Evolutionary conservation across 208 protist species (phyloP).

Genomic region (Crithidia bombi): DNA sequence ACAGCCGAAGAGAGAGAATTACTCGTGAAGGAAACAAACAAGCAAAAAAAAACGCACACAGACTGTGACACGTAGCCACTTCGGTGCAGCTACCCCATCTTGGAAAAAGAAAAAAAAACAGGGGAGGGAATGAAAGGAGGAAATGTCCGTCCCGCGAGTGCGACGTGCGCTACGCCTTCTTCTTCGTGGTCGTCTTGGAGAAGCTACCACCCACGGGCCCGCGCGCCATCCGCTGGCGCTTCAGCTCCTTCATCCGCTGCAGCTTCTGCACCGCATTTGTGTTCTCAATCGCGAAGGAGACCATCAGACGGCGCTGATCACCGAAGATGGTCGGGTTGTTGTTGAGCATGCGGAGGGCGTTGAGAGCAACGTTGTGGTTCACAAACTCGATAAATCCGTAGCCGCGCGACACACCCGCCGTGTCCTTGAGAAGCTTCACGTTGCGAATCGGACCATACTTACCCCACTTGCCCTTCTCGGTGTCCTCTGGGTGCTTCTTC

Average conservation of each 20-base stretch:
- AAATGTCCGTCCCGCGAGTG: no score
- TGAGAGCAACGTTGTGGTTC: constrained; percentile 92
- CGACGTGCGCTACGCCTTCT: not conserved
- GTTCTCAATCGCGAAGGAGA: constrained; percentile 93
- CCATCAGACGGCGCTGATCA: constrained; percentile 83
- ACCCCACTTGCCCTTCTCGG: constrained; percentile 79
- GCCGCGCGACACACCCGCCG: constrained; percentile 80
- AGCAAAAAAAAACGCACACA: not conserved
- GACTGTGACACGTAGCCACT: no score
- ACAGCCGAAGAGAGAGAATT: not conserved
- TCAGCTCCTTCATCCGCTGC: constrained; percentile 81
- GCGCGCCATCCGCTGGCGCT: constrained; percentile 45
- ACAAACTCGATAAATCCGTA: constrained; percentile 94
- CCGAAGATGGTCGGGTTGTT: constrained; percentile 94
- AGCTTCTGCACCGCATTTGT: constrained; percentile 90
- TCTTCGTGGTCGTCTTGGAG: constrained; percentile 5
- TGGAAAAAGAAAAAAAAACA: no score
- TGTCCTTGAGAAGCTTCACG: constrained; percentile 85
- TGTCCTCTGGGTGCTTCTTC: constrained; percentile 73
- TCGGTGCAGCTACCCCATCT: no score
- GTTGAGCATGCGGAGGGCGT: constrained; percentile 83
- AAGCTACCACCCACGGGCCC: constrained; percentile 13
- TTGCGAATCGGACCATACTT: constrained; percentile 92
- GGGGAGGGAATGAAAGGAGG: no score
- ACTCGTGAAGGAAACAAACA: not conserved